These are phyloP conservation scores for Citrus mangshanensis DNA, from an alignment of 345 rosid genomes.

Conservation along the genomic window DNA sequence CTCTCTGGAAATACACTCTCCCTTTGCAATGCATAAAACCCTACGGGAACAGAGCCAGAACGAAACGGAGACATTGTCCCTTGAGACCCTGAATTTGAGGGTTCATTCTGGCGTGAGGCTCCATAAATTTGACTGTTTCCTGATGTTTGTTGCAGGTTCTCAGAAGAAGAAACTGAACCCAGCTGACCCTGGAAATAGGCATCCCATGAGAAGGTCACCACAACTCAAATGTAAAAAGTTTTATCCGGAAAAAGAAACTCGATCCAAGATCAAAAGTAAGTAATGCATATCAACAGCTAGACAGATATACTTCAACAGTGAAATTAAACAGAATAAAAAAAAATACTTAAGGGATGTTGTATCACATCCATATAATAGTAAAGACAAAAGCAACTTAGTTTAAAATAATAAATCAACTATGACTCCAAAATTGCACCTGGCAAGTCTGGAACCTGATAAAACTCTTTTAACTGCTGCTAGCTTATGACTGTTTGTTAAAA, in stretches of 20 bases:
- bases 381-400: not conserved
- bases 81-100: conserved; percentile 52
- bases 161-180: conserved; percentile 84
- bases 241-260: not conserved
- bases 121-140: conserved; percentile 61
- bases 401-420: not conserved
- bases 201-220: conserved; percentile 13
- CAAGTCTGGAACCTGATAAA: not conserved
- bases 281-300: not conserved
- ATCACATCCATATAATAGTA: not conserved
- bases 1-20: conserved; percentile 93
- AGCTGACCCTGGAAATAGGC: conserved; percentile 66
- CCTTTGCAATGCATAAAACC: conserved; percentile 75
- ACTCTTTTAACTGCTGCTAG: not conserved
- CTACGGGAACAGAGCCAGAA: conserved; percentile 65
- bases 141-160: conserved; percentile 50
- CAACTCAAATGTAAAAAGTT: conserved; percentile 16
- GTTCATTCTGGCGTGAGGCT: conserved; percentile 58
- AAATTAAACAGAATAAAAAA: not conserved
- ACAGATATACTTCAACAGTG: not conserved
- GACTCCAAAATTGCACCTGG: not conserved
- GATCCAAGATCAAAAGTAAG: not conserved
- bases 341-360: not conserved
- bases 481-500: not conserved
- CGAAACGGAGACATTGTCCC: conserved; percentile 54